Conservation (phyloP, 805 yeast species). For the Candida manassasensis region DNA sequence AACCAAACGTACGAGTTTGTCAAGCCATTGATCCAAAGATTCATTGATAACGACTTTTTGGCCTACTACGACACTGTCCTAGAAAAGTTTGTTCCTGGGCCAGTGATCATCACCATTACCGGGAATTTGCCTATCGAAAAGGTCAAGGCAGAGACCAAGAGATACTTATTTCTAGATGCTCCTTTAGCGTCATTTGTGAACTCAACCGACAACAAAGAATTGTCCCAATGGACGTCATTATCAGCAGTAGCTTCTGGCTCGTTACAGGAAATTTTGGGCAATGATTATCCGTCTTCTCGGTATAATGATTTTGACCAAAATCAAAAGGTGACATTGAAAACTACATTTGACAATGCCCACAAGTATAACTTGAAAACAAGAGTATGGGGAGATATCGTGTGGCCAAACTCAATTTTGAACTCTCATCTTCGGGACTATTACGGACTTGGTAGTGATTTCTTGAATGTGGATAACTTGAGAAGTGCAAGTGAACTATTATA, state of each 20-base stretch:
- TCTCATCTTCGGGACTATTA: constrained; percentile 47
- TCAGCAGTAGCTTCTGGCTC: constrained; percentile 44
- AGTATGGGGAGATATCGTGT: constrained; percentile 67
- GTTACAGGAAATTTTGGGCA: constrained; percentile 26
- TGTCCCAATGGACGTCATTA: constrained; percentile 20
- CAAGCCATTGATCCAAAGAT: constrained; percentile 40
- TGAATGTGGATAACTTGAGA: constrained; percentile 59
- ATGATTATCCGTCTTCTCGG: constrained; percentile 9
- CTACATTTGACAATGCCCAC: constrained; percentile 43
- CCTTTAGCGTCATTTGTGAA: constrained; percentile 35
- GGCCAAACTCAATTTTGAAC: constrained; percentile 51
- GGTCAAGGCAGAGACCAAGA: constrained; percentile 17
- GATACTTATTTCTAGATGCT: constrained; percentile 51
- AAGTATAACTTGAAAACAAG: constrained; percentile 48
- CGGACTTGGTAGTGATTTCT: constrained; percentile 47
- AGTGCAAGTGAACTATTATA: constrained; percentile 25
- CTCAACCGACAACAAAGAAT: constrained; percentile 17
- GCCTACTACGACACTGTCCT: constrained; percentile 41
- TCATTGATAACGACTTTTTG: constrained; percentile 46
- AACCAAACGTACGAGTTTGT: constrained; percentile 43
- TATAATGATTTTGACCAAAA: constrained; percentile 19
- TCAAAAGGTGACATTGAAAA: constrained; percentile 25
- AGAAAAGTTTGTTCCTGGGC: constrained; percentile 40
- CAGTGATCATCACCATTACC: constrained; percentile 59
- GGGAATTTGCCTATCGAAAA: constrained; percentile 55